phyloP scores from a whole-genome alignment of 2,329 filamentous ascomycete species.

The Epichloe coenophiala region DNA sequence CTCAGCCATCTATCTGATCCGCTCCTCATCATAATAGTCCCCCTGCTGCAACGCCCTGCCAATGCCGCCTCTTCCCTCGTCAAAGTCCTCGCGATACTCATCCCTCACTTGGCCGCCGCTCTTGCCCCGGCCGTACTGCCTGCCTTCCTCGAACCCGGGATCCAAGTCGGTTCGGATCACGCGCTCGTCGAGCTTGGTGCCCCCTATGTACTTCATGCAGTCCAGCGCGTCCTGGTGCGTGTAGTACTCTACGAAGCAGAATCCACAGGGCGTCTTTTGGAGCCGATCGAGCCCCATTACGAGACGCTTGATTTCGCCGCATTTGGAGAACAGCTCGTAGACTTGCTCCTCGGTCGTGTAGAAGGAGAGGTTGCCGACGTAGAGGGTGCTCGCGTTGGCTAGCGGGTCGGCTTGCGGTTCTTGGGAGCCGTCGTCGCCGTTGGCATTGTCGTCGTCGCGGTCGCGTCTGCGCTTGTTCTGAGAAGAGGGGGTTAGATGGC shows the following conservation, averaged over 20 bases:
- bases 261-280: conserved; percentile 94
- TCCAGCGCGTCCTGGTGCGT: conserved; percentile 93
- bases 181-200: conserved; percentile 94
- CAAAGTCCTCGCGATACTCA: conserved; percentile 94
- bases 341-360: conserved; percentile 99
- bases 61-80: conserved; percentile 83
- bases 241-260: conserved; percentile 99
- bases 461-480: conserved; percentile 63
- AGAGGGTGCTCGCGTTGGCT: conserved; percentile 81
- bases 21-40: conserved; percentile 20
- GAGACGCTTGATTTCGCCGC: conserved; percentile 94
- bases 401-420: conserved; percentile 55
- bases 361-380: conserved; percentile 96
- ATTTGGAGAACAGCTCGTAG: conserved; percentile 90
- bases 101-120: conserved; percentile 94
- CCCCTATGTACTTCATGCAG: conserved; percentile 98
- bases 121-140: conserved; percentile 91
- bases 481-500: conserved; percentile 1
- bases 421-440: conserved; percentile 20
- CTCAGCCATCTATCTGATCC: conserved; percentile 6
- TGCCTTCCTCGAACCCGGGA: conserved; percentile 87
- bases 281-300: conserved; percentile 97
- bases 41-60: conserved; percentile 55
- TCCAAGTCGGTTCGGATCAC: conserved; percentile 93
- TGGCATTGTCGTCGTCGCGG: conserved; percentile 39